Evolutionary conservation across 805 yeast genomes (phyloP).

Genomic region (Kockiozyma suomiensis): DNA sequence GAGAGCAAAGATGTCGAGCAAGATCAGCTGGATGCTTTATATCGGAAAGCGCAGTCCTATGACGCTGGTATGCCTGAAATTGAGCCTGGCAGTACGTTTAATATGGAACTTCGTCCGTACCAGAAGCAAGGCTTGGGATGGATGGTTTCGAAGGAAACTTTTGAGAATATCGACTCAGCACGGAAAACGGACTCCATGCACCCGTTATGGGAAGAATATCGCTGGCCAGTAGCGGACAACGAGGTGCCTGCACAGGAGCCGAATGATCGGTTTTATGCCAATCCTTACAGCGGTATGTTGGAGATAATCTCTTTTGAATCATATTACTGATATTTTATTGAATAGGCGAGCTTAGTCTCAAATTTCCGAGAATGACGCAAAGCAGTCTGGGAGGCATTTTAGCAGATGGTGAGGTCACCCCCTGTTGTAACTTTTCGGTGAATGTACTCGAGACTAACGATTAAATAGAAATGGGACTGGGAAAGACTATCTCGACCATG

Average conservation of each 20-base stretch:
- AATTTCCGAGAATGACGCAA: slow-evolving; percentile 61
- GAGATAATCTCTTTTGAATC: not conserved
- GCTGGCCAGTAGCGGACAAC: slow-evolving; percentile 63
- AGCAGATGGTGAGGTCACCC: slow-evolving; percentile 63
- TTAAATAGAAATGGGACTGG: slow-evolving; percentile 76
- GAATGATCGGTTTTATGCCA: slow-evolving; percentile 35
- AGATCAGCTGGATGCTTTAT: slow-evolving; percentile 76
- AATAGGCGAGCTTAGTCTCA: slow-evolving; percentile 74
- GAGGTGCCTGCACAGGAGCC: slow-evolving; percentile 27
- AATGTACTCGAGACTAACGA: no score
- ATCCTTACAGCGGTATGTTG: slow-evolving; percentile 32
- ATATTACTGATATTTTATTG: slow-evolving; percentile 47
- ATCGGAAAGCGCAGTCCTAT: slow-evolving; percentile 68
- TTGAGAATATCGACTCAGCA: slow-evolving; percentile 40
- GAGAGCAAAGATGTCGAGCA: slow-evolving; percentile 53
- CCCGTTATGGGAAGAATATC: slow-evolving; percentile 81
- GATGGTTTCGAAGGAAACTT: slow-evolving; percentile 40
- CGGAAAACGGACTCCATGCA: slow-evolving; percentile 60
- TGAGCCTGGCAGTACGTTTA: slow-evolving; percentile 59
- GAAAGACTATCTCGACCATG: slow-evolving; percentile 84
- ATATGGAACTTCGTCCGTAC: slow-evolving; percentile 65
- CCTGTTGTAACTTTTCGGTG: no score
- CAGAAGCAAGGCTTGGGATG: slow-evolving; percentile 66
- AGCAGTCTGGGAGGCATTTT: slow-evolving; percentile 78
- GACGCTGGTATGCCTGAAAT: slow-evolving; percentile 64